phyloP scores from a whole-genome alignment of 2,329 filamentous ascomycete species.

The Neonectria neomacrospora region DNA sequence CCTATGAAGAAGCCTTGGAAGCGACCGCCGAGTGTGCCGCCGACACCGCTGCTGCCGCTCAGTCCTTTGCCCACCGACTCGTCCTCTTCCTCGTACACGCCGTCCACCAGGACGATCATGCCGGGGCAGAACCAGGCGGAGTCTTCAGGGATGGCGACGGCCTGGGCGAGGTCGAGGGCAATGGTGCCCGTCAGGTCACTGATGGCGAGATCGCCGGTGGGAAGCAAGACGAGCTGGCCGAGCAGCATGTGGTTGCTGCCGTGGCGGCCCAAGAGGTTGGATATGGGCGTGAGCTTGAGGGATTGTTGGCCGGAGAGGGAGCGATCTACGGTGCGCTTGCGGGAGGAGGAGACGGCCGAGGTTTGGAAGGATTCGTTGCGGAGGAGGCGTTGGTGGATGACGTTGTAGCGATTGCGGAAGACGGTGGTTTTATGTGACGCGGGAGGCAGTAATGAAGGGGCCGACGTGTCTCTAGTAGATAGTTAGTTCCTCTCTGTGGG shows the following conservation, averaged over 20 bases:
- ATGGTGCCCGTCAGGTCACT: conserved; percentile 92
- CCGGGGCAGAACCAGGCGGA: conserved; percentile 94
- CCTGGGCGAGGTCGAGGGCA: conserved; percentile 81
- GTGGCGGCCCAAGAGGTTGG: conserved; percentile 79
- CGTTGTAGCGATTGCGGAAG: conserved; percentile 90
- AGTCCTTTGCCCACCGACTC: conserved; percentile 74
- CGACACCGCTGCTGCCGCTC: conserved; percentile 82
- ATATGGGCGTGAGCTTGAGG: conserved; percentile 90
- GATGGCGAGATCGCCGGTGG: conserved; percentile 83
- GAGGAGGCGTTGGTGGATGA: conserved; percentile 90
- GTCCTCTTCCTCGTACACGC: conserved; percentile 95
- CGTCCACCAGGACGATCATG: conserved; percentile 95
- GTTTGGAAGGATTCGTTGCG: conserved; percentile 94
- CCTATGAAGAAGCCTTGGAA: conserved; percentile 93
- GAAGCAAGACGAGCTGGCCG: conserved; percentile 82
- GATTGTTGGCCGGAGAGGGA: conserved; percentile 73
- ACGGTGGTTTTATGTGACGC: conserved; percentile 84
- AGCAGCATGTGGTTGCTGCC: conserved; percentile 88
- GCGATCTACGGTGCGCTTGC: conserved; percentile 63
- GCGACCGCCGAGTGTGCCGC: conserved; percentile 89
- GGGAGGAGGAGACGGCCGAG: conserved; percentile 75
- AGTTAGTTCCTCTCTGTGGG: conserved; percentile 31
- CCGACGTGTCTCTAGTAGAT: conserved; percentile 64
- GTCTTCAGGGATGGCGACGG: conserved; percentile 83
- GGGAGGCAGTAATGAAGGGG: conserved; percentile 78